Conservation (phyloP, 2,329 filamentous ascomycete genomes). For the Akanthomyces dipterigenus region DNA sequence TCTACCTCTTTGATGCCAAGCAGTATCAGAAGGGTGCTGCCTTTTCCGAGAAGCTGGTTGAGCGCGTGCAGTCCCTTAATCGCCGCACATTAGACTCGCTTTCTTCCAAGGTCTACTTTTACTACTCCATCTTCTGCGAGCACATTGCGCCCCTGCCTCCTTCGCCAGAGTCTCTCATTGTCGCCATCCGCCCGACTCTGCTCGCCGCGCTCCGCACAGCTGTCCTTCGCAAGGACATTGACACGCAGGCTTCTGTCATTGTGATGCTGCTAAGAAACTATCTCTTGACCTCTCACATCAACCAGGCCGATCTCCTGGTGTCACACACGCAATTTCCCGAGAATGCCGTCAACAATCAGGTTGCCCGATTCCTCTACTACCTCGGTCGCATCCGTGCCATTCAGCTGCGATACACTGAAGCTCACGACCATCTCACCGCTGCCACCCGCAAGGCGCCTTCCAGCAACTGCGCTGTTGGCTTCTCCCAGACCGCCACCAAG, state of each 20-base stretch:
- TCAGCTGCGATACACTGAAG: constrained; percentile 93
- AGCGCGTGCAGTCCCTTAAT: constrained; percentile 83
- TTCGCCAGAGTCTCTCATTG: constrained; percentile 79
- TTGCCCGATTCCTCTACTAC: constrained; percentile 95
- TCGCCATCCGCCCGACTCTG: constrained; percentile 77
- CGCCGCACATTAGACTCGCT: constrained; percentile 90
- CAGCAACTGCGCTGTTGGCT: constrained; percentile 81
- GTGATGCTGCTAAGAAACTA: constrained; percentile 94
- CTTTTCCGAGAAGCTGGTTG: constrained; percentile 78
- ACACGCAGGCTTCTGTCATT: constrained; percentile 95
- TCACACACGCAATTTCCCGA: constrained; percentile 93
- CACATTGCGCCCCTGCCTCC: constrained; percentile 80
- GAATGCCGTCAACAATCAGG: constrained; percentile 94
- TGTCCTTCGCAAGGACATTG: constrained; percentile 93
- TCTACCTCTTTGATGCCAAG: constrained; percentile 81
- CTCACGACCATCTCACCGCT: constrained; percentile 86
- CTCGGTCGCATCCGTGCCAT: constrained; percentile 93
- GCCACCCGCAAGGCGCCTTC: constrained; percentile 94
- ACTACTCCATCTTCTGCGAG: constrained; percentile 94
- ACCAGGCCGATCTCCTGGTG: constrained; percentile 90
- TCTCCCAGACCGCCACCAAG: constrained; percentile 94
- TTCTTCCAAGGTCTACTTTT: constrained; percentile 94
- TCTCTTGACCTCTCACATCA: constrained; percentile 90
- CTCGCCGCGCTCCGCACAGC: constrained; percentile 86
- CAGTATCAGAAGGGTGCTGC: constrained; percentile 71